phyloP scores from a whole-genome alignment of 345 rosid species.

The Hirschfeldia incana region DNA sequence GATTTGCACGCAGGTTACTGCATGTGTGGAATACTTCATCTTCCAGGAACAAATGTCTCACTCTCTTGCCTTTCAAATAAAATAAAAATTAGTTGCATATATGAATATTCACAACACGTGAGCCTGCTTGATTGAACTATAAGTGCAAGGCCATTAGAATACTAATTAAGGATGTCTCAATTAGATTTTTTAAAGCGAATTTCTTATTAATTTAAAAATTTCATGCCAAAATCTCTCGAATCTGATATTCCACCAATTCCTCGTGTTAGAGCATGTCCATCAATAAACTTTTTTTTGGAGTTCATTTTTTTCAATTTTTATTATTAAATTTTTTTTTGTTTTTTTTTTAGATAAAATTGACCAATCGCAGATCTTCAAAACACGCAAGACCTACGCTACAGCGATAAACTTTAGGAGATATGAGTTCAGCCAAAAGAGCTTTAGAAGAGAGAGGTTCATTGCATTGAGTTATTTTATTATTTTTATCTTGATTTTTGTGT shows the following conservation, averaged over 20 bases:
- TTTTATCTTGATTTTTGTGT: too few species aligned
- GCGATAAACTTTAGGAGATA: too few species aligned
- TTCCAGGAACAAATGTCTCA: constrained; percentile 40
- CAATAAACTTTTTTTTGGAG: too few species aligned
- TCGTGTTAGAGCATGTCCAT: background rate
- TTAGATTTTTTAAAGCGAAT: background rate
- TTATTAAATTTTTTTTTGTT: too few species aligned
- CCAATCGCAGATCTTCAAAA: too few species aligned
- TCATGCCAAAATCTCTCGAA: background rate
- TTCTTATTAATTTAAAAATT: too few species aligned
- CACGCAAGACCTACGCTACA: too few species aligned
- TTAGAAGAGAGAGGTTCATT: too few species aligned
- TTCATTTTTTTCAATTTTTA: too few species aligned
- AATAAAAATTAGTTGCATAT: constrained; percentile 2
- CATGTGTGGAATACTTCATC: constrained; percentile 41
- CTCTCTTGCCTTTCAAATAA: constrained; percentile 23
- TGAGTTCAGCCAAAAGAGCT: too few species aligned
- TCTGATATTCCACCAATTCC: constrained; percentile 33
- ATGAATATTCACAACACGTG: background rate
- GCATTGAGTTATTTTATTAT: too few species aligned
- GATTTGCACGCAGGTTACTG: constrained; percentile 38
- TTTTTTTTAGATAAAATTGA: too few species aligned
- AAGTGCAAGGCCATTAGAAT: background rate
- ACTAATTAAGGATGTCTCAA: background rate
- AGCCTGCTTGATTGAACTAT: constrained; percentile 21